These are phyloP conservation scores for Mycena belliarum DNA, from an alignment of 768 basidiomycete genomes.

Conservation along the genomic window DNA sequence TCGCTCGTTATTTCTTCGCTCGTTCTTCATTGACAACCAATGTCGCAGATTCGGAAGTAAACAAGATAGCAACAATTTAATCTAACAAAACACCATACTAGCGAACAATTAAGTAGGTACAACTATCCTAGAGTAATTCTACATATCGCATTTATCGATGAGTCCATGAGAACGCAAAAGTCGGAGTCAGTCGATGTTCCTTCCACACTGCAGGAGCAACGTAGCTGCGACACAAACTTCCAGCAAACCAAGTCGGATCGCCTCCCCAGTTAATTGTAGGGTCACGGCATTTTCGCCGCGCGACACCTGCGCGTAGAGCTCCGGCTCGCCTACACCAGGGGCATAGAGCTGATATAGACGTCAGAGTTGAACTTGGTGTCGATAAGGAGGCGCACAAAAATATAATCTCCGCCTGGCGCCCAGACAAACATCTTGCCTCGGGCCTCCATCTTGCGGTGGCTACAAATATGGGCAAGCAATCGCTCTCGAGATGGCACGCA, in stretches of 20 bases:
- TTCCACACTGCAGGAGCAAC: conserved; percentile 40
- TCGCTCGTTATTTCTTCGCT: too few relatives aligned
- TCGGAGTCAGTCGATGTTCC: conserved; percentile 36
- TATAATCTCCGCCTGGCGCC: conserved; percentile 37
- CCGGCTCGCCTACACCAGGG: conserved; percentile 21
- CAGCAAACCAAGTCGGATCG: conserved; percentile 39
- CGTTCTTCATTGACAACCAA: too few relatives aligned
- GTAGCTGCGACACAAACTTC: conserved; percentile 41
- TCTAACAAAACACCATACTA: too few relatives aligned
- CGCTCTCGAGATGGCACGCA: not conserved
- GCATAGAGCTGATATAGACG: conserved; percentile 32
- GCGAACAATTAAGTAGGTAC: too few relatives aligned
- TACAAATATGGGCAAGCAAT: conserved; percentile 9
- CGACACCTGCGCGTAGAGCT: conserved; percentile 30
- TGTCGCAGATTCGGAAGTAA: too few relatives aligned
- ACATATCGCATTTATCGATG: too few relatives aligned
- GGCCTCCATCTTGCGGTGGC: conserved; percentile 38
- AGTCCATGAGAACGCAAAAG: too few relatives aligned
- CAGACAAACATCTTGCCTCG: conserved; percentile 32
- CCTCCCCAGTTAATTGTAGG: conserved; percentile 41
- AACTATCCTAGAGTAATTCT: too few relatives aligned
- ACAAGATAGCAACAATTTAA: too few relatives aligned
- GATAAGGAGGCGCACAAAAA: conserved; percentile 32
- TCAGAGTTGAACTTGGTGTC: not conserved
- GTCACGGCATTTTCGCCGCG: conserved; percentile 32